A percentile compares a stretch with the other conserved stretches of the same genome.
Conservation (phyloP, 805 yeast genomes). For the Cephaloascus albidus region DNA sequence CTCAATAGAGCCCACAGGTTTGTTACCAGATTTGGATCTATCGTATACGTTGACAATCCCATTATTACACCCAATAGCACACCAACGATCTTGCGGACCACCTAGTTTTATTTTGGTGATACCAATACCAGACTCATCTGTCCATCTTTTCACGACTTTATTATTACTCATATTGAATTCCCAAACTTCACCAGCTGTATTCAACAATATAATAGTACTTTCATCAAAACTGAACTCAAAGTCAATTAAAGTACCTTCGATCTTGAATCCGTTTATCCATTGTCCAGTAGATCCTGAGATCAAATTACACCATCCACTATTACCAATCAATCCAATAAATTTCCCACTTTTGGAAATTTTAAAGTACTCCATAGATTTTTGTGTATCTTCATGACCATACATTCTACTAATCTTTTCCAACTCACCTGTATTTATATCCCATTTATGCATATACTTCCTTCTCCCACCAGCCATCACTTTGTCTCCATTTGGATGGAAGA, state of each 20-base stretch:
- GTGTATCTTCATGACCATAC: conserved; percentile 86
- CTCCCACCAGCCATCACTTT: conserved; percentile 81
- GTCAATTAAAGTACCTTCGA: conserved; percentile 82
- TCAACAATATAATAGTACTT: conserved; percentile 41
- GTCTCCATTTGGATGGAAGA: conserved; percentile 43
- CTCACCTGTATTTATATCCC: conserved; percentile 68
- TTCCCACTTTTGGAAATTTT: conserved; percentile 65
- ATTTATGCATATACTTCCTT: conserved; percentile 82
- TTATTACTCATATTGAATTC: conserved; percentile 55
- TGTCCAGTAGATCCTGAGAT: conserved; percentile 73
- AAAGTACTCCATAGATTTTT: conserved; percentile 82
- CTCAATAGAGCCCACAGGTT: conserved; percentile 60
- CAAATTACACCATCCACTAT: conserved; percentile 85
- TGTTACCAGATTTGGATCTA: conserved; percentile 21
- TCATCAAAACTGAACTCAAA: conserved; percentile 54
- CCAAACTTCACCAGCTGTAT: conserved; percentile 81
- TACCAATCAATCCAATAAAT: conserved; percentile 70
- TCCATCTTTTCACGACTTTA: conserved; percentile 60
- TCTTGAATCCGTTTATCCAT: conserved; percentile 78
- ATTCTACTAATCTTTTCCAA: conserved; percentile 81
- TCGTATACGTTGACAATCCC: conserved; percentile 90
- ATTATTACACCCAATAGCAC: conserved; percentile 81
- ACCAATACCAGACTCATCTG: conserved; percentile 79
- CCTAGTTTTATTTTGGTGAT: conserved; percentile 71
- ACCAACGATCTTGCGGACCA: conserved; percentile 61